phyloP scores from a whole-genome alignment of 208 protist species.

The Tritrichomonas musculus region DNA sequence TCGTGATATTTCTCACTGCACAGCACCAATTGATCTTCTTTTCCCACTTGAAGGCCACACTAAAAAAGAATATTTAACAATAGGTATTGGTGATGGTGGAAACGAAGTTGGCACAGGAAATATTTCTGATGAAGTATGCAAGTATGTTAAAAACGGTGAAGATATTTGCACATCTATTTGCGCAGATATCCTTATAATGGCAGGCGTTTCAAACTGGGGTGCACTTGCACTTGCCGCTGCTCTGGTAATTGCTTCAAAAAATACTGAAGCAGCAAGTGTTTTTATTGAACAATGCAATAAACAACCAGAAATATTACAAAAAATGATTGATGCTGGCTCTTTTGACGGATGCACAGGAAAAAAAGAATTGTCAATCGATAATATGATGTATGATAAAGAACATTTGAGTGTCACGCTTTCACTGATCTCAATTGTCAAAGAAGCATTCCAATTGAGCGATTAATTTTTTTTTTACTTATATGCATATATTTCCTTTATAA shows the following conservation, averaged over 20 bases:
- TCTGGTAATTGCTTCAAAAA: background rate
- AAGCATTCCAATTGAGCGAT: no score
- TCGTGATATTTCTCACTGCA: background rate
- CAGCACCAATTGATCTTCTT: background rate
- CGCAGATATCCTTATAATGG: background rate
- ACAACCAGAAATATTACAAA: background rate
- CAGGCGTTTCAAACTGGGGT: background rate
- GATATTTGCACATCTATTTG: background rate
- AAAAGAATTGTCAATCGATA: background rate
- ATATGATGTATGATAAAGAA: background rate
- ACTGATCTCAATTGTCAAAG: background rate
- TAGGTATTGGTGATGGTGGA: background rate
- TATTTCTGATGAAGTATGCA: background rate
- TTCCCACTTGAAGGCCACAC: background rate
- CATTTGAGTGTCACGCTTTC: background rate
- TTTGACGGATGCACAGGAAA: slow-evolving; percentile 20
- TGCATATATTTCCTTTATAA: no score
- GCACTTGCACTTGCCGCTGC: background rate
- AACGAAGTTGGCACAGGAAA: background rate
- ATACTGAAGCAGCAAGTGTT: background rate
- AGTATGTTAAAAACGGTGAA: background rate
- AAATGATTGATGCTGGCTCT: background rate
- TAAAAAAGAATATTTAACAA: background rate
- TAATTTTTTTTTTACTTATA: no score
- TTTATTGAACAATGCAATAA: background rate